Evolutionary conservation across 2,329 filamentous ascomycete species (phyloP), one percentile per base, ranked within the genome.

Genomic region (Aciculosporium take): DNA sequence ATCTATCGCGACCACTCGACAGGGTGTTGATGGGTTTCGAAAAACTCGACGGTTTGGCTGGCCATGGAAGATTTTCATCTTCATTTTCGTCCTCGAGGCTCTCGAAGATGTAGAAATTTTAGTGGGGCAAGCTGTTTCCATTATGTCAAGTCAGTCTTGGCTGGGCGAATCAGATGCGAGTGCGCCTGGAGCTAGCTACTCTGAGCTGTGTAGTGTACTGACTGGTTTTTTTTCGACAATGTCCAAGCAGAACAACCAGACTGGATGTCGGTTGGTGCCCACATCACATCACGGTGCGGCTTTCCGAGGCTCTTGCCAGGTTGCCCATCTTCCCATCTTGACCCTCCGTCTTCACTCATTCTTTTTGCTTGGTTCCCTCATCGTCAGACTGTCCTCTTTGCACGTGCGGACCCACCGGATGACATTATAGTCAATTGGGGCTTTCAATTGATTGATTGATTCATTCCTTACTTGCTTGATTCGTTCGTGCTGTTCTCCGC

Each of bases 61-160:
- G 87, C 76, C 86, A 94, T 94, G 45, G 40, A 32, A 27, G 24
- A 15, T 36, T 15, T 37, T 13, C 9, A 28, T 9, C 32, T 40
- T 42, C 39, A 49, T 48, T 46, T 51, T 51, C 52, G n/a, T 51
- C 35, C 15, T 10, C 42, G 31, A 51, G 50, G 48, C 45, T 50
- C 44, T 43, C 39, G 29, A 36, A 32, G 47, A 32, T 32, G 3
- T 13, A n/a, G 24, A 37, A 50, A 45, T 50, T 50, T 53, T 52
- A 52, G 51, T 38, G 51, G 51, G 45, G 45, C 43, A 20, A 3
- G 44, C 44, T 15, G 12, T 5, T 18, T n/a, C 5, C 27, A 17
- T 13, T 13, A n/a, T 5, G 17, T 21, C 23, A n/a, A n/a, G n/a
- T 30, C 40, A 43, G 44, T 37, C 44, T 43, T 30, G 44, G 37